Evolutionary conservation across 371 early-diverging fungal genomes (phyloP).

Genomic region (Catenaria anguillulae): DNA sequence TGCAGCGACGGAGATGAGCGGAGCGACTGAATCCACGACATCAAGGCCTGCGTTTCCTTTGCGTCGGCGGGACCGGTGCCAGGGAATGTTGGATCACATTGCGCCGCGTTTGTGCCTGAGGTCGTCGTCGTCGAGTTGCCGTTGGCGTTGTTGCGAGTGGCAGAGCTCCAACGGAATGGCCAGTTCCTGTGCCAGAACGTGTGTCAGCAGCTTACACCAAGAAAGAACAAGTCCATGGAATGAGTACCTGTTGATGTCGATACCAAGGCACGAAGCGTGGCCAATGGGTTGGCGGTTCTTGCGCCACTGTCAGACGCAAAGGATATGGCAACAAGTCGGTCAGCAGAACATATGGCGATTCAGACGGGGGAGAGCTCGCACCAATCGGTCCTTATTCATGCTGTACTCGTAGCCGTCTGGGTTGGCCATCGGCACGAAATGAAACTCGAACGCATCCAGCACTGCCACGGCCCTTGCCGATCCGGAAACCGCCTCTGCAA

Average conservation of each 20-base stretch:
- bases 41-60: slow-evolving; percentile 24
- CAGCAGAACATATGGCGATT: too few species aligned
- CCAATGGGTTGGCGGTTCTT: slow-evolving; percentile 32
- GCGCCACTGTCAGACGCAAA: too few species aligned
- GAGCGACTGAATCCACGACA: slow-evolving; percentile 24
- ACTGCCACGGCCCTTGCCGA: slow-evolving; percentile 2
- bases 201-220: too few species aligned
- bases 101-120: slow-evolving; percentile 19
- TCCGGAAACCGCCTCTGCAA: neutral
- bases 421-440: slow-evolving; percentile 16
- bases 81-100: slow-evolving; percentile 25
- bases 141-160: too few species aligned
- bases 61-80: slow-evolving; percentile 23
- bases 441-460: slow-evolving; percentile 9
- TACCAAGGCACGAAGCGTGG: slow-evolving; percentile 22
- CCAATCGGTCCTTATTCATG: slow-evolving; percentile 11
- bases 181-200: too few species aligned
- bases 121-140: slow-evolving; percentile 11
- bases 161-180: too few species aligned
- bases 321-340: too few species aligned
- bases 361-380: too few species aligned
- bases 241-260: too few species aligned
- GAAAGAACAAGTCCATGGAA: too few species aligned
- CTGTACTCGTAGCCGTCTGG: slow-evolving; percentile 32
- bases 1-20: slow-evolving; percentile 9